These are phyloP conservation scores for Exophiala calicioides DNA, from an alignment of 2,329 filamentous ascomycete species.

Conservation along the genomic window DNA sequence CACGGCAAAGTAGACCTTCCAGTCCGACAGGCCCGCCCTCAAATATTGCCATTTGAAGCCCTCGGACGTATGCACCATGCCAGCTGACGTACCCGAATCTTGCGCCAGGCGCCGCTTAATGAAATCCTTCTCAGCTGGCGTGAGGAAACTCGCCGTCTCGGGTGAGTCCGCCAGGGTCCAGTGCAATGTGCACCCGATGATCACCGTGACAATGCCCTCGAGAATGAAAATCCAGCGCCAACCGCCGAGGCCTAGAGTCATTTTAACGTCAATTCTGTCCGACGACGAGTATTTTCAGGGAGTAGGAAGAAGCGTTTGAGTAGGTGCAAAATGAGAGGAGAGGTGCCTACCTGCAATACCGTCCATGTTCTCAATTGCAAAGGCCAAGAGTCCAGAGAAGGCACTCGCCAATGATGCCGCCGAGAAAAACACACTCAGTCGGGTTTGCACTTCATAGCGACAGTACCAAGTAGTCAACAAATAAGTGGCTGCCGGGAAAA, in stretches of 20 bases:
- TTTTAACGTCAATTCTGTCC: background rate
- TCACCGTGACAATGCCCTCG: slow-evolving; percentile 49
- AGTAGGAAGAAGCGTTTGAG: too few relatives aligned
- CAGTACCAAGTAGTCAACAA: slow-evolving; percentile 43
- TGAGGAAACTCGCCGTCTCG: slow-evolving; percentile 45
- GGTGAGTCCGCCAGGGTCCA: slow-evolving; percentile 49
- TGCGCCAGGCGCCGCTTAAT: slow-evolving; percentile 41
- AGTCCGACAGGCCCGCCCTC: slow-evolving; percentile 18
- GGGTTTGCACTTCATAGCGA: slow-evolving; percentile 44
- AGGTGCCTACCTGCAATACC: slow-evolving; percentile 50
- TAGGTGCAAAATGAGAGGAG: slow-evolving; percentile 39
- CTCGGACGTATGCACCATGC: slow-evolving; percentile 29
- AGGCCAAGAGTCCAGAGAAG: slow-evolving; percentile 55
- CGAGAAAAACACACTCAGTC: slow-evolving; percentile 49
- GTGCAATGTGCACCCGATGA: slow-evolving; percentile 43
- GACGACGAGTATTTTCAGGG: too few relatives aligned
- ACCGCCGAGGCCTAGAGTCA: slow-evolving; percentile 20
- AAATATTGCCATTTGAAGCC: slow-evolving; percentile 19
- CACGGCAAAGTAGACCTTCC: slow-evolving; percentile 25
- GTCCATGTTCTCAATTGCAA: slow-evolving; percentile 53
- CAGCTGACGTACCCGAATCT: slow-evolving; percentile 21
- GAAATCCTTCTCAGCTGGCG: slow-evolving; percentile 40
- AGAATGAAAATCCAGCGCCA: slow-evolving; percentile 54
- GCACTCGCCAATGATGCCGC: slow-evolving; percentile 52
- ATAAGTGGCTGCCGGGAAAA: slow-evolving; percentile 36